Evolutionary conservation across 129 eudicot genomes (phyloP).

Genomic region (Rutidosis leptorrhynchoides): DNA sequence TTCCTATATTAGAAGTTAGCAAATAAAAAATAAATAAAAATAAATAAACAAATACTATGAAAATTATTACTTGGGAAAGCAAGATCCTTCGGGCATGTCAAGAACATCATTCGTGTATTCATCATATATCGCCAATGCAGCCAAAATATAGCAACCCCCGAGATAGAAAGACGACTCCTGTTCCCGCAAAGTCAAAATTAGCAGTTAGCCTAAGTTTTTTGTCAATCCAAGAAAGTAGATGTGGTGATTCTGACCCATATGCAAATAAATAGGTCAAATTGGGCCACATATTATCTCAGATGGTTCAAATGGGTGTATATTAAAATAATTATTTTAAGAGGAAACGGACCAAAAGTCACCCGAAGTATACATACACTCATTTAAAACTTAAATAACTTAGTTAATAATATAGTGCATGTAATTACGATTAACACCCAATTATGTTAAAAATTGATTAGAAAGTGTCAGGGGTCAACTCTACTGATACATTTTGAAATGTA

Average conservation of each 20-base stretch:
- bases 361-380: background rate
- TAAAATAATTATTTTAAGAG: no score
- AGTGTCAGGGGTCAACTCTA: background rate
- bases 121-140: constrained; percentile 77
- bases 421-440: background rate
- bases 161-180: constrained; percentile 84
- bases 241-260: background rate
- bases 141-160: constrained; percentile 69
- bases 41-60: background rate
- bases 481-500: background rate
- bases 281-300: background rate
- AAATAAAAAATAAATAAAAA: background rate
- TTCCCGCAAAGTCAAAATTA: constrained; percentile 25
- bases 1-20: background rate
- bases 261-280: background rate
- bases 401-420: background rate
- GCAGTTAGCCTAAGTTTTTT: constrained; percentile 10
- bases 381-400: background rate
- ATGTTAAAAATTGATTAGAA: background rate
- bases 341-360: background rate
- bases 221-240: constrained; percentile 1
- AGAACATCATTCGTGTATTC: constrained; percentile 90
- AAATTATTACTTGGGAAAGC: constrained; percentile 68
- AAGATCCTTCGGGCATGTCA: constrained; percentile 93
- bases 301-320: background rate